These are phyloP conservation scores for Starmerella vitae DNA, from an alignment of 805 yeast species.

Conservation along the genomic window DNA sequence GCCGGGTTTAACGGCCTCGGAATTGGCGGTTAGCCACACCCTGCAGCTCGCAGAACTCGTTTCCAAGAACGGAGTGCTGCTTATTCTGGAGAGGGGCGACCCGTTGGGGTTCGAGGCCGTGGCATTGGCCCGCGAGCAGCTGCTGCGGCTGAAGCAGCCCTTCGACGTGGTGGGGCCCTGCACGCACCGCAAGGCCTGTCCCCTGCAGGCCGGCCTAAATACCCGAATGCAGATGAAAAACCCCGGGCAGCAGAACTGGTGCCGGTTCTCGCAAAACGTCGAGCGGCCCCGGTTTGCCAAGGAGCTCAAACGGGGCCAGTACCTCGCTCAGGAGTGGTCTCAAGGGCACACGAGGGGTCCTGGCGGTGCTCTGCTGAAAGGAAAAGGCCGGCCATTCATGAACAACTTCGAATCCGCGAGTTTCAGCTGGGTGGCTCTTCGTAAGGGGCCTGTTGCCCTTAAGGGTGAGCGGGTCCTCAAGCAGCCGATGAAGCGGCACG, in stretches of 20 bases:
- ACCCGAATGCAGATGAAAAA: slow-evolving; percentile 31
- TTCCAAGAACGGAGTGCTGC: slow-evolving; percentile 66
- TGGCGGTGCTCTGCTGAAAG: slow-evolving; percentile 37
- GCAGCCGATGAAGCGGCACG: slow-evolving; percentile 63
- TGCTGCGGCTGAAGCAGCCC: slow-evolving; percentile 61
- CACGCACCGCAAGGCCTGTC: slow-evolving; percentile 74
- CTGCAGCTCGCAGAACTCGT: slow-evolving; percentile 46
- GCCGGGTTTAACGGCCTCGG: slow-evolving; percentile 48
- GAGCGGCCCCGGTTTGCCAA: slow-evolving; percentile 65
- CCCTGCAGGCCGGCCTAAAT: slow-evolving; percentile 65
- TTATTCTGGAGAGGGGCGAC: slow-evolving; percentile 76
- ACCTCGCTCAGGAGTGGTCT: slow-evolving; percentile 60
- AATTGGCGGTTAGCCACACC: slow-evolving; percentile 55
- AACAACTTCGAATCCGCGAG: slow-evolving; percentile 57
- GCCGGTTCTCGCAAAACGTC: slow-evolving; percentile 58
- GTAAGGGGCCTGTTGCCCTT: slow-evolving; percentile 29
- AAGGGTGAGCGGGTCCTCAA: slow-evolving; percentile 48
- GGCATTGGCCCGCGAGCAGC: slow-evolving; percentile 79
- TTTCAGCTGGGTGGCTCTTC: slow-evolving; percentile 57
- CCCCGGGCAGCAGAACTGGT: slow-evolving; percentile 51
- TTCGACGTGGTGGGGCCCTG: slow-evolving; percentile 71
- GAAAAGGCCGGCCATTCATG: slow-evolving; percentile 69
- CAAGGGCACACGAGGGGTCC: slow-evolving; percentile 38
- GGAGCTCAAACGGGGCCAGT: slow-evolving; percentile 74
- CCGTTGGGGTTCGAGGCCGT: slow-evolving; percentile 78